Base-by-base conservation (phyloP, 1,139 yeast species). In the Blastobotrys proliferans region DNA sequence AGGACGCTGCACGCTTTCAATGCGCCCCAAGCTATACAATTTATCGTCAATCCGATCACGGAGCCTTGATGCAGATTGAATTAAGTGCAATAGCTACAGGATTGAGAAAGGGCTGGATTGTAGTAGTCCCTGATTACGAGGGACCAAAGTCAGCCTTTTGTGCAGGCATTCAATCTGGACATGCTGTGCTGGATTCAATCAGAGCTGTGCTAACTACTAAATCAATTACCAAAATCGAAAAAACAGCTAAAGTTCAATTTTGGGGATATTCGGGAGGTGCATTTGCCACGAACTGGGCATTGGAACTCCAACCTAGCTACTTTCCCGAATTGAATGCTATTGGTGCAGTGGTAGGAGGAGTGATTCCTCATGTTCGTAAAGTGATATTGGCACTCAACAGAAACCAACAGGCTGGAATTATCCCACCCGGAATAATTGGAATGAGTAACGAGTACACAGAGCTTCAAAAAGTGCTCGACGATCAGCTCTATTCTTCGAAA, bases 241-340 rank as follows among this genome's bases (percentile, higher is more conserved):
- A 43, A 9, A 41, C 47, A 16, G 46, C 53, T 4, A 42, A 39
- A 21, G 46, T 44, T 21, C 53, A 49, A 25, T 31, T 49, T 33
- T 49, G 50, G 57, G 66, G 66, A 6, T 61, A 58, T 51, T 57
- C 61, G 16, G 62, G 62, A 3, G 64, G 61, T 18, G 54, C 60
- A 4, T 38, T 51, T n/a, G 61, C 64, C 6, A 34, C 61, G 10
- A 64, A 58, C 24, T 56, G 61, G 61, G 65, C 64, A 4, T 55
- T 59, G 6, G 60, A 60, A 45, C 43, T 59, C 20, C 58, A 57
- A 35, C 46, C 45, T 3, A 9, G 41, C 9, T 61, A 61, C 28
- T 63, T 63, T 3, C 61, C 62, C 3, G 64, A 61, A 24, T 49
- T 61, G 21, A 40, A 49, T n/a, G 36, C 59, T n/a, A 53, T 48